phyloP scores from a whole-genome alignment of 1,284 basidiomycete species.

The Ceratobasidium sp. region DNA sequence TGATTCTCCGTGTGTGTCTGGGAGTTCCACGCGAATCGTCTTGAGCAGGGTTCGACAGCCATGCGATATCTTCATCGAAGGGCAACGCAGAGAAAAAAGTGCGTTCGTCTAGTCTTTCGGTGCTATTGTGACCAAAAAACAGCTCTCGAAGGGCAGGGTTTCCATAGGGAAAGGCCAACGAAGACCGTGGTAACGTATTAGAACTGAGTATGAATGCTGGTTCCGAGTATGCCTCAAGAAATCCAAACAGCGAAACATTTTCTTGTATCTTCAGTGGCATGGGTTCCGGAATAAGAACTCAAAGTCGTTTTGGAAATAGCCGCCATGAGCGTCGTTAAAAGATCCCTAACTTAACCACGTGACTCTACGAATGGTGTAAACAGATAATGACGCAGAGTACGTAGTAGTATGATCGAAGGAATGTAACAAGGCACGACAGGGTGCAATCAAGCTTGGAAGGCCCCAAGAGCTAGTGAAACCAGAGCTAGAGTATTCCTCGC shows the following conservation, averaged over 20 bases:
- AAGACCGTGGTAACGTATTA: neutral
- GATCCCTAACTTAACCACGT: no score
- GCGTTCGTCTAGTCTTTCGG: neutral
- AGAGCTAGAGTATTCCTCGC: no score
- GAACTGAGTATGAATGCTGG: slow-evolving; percentile 18
- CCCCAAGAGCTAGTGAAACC: no score
- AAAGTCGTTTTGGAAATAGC: no score
- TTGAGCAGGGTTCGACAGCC: slow-evolving; percentile 2
- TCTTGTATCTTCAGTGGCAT: neutral
- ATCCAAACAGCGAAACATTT: neutral
- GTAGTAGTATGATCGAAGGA: no score
- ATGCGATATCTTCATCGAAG: neutral
- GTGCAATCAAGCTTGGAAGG: no score
- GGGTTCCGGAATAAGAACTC: no score
- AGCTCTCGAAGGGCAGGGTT: slow-evolving; percentile 15
- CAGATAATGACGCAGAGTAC: no score
- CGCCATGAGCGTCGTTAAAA: no score
- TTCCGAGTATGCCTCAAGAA: slow-evolving; percentile 26
- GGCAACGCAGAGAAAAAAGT: slow-evolving; percentile 8
- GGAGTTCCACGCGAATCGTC: neutral
- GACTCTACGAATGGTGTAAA: no score
- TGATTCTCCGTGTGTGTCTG: neutral
- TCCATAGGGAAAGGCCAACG: slow-evolving; percentile 12
- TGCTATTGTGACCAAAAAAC: neutral
- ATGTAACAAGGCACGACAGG: no score